Evolutionary conservation across 2,329 filamentous ascomycete genomes (phyloP).

Genomic region (Sclerotinia spermophila): DNA sequence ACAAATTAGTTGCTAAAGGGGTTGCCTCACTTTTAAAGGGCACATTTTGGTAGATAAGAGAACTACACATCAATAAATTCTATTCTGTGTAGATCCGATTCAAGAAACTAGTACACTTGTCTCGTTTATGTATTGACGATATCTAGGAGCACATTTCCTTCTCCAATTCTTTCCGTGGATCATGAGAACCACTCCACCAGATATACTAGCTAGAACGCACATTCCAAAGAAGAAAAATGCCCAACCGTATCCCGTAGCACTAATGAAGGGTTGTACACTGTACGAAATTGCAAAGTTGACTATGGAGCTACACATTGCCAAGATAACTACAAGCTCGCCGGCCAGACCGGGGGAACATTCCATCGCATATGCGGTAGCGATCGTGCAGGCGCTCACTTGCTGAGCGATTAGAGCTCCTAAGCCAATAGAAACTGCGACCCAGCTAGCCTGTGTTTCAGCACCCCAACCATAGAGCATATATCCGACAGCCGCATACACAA

Average conservation of each 20-base stretch:
- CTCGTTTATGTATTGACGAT: not conserved
- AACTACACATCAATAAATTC: not conserved
- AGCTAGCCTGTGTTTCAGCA: slow-evolving; percentile 34
- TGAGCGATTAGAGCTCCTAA: slow-evolving; percentile 42
- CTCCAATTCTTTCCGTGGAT: not conserved
- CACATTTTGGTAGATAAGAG: not conserved
- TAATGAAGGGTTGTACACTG: not conserved
- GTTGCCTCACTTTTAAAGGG: not conserved
- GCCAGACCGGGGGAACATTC: slow-evolving; percentile 38
- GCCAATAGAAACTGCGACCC: slow-evolving; percentile 39
- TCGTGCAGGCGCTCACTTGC: slow-evolving; percentile 40
- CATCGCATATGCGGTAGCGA: slow-evolving; percentile 43
- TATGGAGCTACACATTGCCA: slow-evolving; percentile 27
- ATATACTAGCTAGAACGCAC: not conserved
- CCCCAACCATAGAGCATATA: slow-evolving; percentile 42
- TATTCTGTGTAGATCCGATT: not conserved
- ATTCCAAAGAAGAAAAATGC: not conserved
- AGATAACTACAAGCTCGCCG: slow-evolving; percentile 40
- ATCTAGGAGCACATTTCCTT: not conserved
- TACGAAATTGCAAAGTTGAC: not conserved
- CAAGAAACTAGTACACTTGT: not conserved
- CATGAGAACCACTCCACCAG: not conserved
- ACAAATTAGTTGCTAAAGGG: not conserved
- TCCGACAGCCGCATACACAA: slow-evolving; percentile 37
- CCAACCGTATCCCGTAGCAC: not conserved